A percentile compares a stretch with the other conserved stretches of the same genome.
Conservation (phyloP, 345 rosid genomes). For the thale cress (Arabidopsis thaliana) region DNA sequence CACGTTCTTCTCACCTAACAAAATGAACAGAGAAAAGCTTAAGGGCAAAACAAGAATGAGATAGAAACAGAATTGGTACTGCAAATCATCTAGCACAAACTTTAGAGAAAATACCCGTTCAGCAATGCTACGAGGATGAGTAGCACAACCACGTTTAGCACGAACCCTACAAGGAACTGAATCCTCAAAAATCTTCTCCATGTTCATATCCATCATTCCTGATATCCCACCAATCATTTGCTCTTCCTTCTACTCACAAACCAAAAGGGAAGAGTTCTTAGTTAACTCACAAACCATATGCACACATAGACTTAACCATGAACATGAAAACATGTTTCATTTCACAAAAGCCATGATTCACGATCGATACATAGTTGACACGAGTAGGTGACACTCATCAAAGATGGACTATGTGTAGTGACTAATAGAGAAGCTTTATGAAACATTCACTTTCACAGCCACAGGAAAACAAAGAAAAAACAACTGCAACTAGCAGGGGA, state of each 20-base stretch:
- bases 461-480: neutral
- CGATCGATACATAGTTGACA: neutral
- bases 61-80: neutral
- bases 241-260: slow-evolving; percentile 62
- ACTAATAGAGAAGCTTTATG: slow-evolving; percentile 5
- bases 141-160: slow-evolving; percentile 89
- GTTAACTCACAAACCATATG: neutral
- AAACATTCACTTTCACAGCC: neutral
- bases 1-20: slow-evolving; percentile 79
- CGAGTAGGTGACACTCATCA: too few relatives aligned
- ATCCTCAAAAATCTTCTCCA: slow-evolving; percentile 69
- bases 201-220: slow-evolving; percentile 58
- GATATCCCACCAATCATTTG: slow-evolving; percentile 51
- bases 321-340: neutral
- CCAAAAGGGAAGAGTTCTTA: neutral
- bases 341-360: neutral
- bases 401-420: too few relatives aligned
- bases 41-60: slow-evolving; percentile 16
- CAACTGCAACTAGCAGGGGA: slow-evolving; percentile 35
- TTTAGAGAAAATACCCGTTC: slow-evolving; percentile 59
- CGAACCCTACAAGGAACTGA: slow-evolving; percentile 75
- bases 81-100: neutral
- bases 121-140: slow-evolving; percentile 97
- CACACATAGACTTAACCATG: neutral
- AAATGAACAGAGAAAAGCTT: neutral